These are phyloP conservation scores for Pelargonium myrrhifolium DNA, from an alignment of 441 rosid species.

Conservation along the genomic window DNA sequence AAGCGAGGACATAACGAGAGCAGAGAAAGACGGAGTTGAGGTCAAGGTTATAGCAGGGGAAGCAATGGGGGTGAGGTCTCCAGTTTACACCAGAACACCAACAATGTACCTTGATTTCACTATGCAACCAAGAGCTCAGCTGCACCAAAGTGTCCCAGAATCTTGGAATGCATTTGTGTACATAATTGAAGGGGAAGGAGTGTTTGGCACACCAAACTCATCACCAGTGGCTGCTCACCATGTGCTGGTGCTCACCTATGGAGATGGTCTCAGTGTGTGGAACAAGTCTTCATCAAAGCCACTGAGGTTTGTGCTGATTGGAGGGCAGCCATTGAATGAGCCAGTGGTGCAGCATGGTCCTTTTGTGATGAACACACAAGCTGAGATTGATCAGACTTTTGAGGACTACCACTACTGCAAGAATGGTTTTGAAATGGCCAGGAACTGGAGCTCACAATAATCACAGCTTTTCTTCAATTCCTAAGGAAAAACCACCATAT, in stretches of 20 bases:
- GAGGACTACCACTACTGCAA: neutral
- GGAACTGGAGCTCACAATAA: neutral
- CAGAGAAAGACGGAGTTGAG: slow-evolving; percentile 55
- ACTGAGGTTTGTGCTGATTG: slow-evolving; percentile 48
- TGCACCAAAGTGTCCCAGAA: slow-evolving; percentile 55
- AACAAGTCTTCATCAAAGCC: slow-evolving; percentile 57
- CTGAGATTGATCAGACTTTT: neutral
- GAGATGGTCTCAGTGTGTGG: slow-evolving; percentile 67
- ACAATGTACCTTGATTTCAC: slow-evolving; percentile 72
- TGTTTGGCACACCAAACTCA: slow-evolving; percentile 41
- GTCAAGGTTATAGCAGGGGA: slow-evolving; percentile 77
- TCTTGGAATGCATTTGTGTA: slow-evolving; percentile 74
- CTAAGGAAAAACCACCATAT: too few relatives aligned
- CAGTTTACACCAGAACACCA: slow-evolving; percentile 70
- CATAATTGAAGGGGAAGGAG: slow-evolving; percentile 76
- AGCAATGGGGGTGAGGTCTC: slow-evolving; percentile 71
- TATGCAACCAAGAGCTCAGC: slow-evolving; percentile 51
- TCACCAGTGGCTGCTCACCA: slow-evolving; percentile 42
- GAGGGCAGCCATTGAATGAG: neutral
- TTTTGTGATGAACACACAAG: neutral
- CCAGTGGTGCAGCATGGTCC: neutral
- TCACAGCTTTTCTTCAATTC: neutral
- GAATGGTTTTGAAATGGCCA: neutral
- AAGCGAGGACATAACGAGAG: slow-evolving; percentile 46
- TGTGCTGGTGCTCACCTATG: slow-evolving; percentile 57